These are phyloP conservation scores for Hirsutella minnesotensis DNA, from an alignment of 2,329 filamentous ascomycete genomes.

Conservation along the genomic window DNA sequence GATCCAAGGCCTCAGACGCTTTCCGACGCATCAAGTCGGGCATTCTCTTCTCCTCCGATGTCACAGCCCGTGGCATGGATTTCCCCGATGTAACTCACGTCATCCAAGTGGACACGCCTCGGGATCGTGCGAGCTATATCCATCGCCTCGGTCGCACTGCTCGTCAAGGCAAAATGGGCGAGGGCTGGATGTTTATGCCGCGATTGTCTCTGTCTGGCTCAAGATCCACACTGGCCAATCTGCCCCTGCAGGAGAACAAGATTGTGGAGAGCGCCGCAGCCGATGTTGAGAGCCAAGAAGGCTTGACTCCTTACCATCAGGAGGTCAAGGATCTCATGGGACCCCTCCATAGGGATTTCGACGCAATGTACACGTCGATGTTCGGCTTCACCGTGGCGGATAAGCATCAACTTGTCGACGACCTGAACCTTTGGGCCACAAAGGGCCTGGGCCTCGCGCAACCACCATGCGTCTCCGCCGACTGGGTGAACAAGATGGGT, in stretches of 20 bases:
- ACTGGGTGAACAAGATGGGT: slow-evolving; percentile 19
- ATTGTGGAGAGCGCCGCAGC: slow-evolving; percentile 39
- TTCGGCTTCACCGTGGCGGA: slow-evolving; percentile 38
- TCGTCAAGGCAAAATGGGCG: slow-evolving; percentile 60
- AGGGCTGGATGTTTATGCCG: slow-evolving; percentile 57
- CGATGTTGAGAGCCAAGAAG: slow-evolving; percentile 37
- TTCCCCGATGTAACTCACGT: slow-evolving; percentile 73
- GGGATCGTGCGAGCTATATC: slow-evolving; percentile 59
- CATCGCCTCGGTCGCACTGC: slow-evolving; percentile 68
- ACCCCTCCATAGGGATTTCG: slow-evolving; percentile 18
- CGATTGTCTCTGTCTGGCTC: slow-evolving; percentile 37
- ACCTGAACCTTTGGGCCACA: slow-evolving; percentile 41
- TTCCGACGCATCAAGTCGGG: slow-evolving; percentile 57
- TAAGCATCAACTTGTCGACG: slow-evolving; percentile 27
- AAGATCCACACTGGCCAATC: slow-evolving; percentile 37
- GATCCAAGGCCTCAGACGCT: slow-evolving; percentile 56
- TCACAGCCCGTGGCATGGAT: slow-evolving; percentile 74
- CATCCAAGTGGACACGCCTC: slow-evolving; percentile 57
- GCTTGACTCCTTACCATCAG: slow-evolving; percentile 30
- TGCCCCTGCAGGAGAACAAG: slow-evolving; percentile 48
- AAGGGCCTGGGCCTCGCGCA: slow-evolving; percentile 39
- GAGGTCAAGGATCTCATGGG: slow-evolving; percentile 30
- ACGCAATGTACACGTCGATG: slow-evolving; percentile 40
- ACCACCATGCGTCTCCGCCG: slow-evolving; percentile 26
- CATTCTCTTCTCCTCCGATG: slow-evolving; percentile 66